Evolutionary conservation across 805 yeast genomes (phyloP).

Genomic region (Hanseniaspora thailandica): DNA sequence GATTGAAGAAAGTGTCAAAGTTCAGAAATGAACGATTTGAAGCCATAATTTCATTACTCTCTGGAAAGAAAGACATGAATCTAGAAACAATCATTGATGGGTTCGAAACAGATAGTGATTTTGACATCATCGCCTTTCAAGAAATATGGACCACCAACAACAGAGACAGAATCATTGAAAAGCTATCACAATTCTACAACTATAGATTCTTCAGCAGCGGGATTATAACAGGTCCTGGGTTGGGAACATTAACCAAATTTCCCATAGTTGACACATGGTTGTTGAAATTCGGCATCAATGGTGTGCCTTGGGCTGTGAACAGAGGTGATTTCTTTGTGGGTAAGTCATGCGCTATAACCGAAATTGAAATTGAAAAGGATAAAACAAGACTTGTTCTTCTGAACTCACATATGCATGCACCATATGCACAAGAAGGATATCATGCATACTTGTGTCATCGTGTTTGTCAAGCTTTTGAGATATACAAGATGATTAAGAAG

Average conservation of each 20-base stretch:
- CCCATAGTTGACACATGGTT: constrained; percentile 73
- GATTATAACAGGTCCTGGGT: constrained; percentile 83
- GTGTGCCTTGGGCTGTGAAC: constrained; percentile 83
- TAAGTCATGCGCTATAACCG: constrained; percentile 68
- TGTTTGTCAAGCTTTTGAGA: constrained; percentile 94
- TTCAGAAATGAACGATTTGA: constrained; percentile 48
- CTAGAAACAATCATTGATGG: constrained; percentile 20
- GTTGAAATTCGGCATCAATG: constrained; percentile 81
- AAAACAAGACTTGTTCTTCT: constrained; percentile 52
- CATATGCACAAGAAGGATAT: constrained; percentile 71
- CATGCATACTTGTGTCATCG: constrained; percentile 84
- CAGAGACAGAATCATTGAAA: constrained; percentile 50
- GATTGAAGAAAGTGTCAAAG: constrained; percentile 74
- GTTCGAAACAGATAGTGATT: constrained; percentile 25
- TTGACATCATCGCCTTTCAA: constrained; percentile 85
- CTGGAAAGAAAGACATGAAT: constrained; percentile 22
- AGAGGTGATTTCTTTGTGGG: constrained; percentile 98
- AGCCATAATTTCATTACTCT: constrained; percentile 62
- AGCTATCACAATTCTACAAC: constrained; percentile 40
- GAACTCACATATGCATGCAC: constrained; percentile 96
- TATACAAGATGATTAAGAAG: constrained; percentile 51
- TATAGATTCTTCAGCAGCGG: constrained; percentile 69
- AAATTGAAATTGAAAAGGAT: constrained; percentile 39
- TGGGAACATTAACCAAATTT: constrained; percentile 68
- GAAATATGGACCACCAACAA: constrained; percentile 86